Conservation (phyloP, 2,329 filamentous ascomycete species). For the Microdochium paspali region DNA sequence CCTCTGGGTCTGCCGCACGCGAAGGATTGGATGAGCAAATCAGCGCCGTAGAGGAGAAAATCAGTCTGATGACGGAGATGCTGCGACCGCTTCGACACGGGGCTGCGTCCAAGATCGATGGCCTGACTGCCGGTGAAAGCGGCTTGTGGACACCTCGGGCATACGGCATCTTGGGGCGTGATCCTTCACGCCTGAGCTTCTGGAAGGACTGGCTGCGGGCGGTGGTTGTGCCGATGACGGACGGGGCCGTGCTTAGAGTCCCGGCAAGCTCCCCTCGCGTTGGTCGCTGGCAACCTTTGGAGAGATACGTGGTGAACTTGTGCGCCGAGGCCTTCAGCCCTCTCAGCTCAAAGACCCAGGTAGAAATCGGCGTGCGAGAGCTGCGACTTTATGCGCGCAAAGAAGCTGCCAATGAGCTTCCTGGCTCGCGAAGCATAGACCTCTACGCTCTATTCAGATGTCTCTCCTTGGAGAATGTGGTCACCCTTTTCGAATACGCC, state of each 20-base stretch:
- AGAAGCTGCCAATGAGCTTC: conserved; percentile 86
- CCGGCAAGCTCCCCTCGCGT: conserved; percentile 83
- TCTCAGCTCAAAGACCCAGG: conserved; percentile 87
- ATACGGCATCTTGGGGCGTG: conserved; percentile 84
- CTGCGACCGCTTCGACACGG: conserved; percentile 85
- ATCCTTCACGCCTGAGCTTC: conserved; percentile 74
- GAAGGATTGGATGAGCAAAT: conserved; percentile 90
- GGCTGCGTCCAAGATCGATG: conserved; percentile 94
- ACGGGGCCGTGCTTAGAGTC: conserved; percentile 72
- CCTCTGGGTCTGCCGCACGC: conserved; percentile 71
- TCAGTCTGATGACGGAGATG: conserved; percentile 92
- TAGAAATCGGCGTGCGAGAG: conserved; percentile 84
- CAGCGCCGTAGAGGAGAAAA: conserved; percentile 93
- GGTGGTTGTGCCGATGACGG: conserved; percentile 90
- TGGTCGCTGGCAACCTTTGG: conserved; percentile 90
- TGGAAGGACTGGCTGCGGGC: conserved; percentile 99
- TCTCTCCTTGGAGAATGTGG: conserved; percentile 83
- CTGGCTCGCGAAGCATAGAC: conserved; percentile 83
- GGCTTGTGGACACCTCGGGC: conserved; percentile 92
- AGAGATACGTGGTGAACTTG: conserved; percentile 93
- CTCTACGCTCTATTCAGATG: conserved; percentile 88
- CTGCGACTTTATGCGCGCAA: conserved; percentile 86
- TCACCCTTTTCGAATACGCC: conserved; percentile 87
- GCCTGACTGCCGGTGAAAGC: conserved; percentile 87
- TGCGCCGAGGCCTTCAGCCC: conserved; percentile 93